phyloP scores from a whole-genome alignment of 2,329 filamentous ascomycete species.

The Talaromyces funiculosus region DNA sequence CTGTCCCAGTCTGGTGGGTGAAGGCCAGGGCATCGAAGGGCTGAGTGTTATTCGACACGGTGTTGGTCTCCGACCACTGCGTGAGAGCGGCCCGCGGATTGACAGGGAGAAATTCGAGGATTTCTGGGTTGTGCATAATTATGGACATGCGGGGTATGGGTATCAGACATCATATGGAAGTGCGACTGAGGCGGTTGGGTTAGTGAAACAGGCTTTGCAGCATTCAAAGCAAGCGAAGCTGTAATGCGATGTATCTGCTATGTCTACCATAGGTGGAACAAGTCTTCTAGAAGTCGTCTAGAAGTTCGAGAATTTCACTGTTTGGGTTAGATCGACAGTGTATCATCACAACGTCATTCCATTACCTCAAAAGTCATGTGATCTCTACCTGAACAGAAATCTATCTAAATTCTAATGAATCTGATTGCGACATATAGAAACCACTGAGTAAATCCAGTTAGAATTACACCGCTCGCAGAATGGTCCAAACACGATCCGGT shows the following conservation, averaged over 20 bases:
- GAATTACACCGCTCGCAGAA: neutral
- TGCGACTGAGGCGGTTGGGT: slow-evolving; percentile 33
- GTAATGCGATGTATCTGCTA: neutral
- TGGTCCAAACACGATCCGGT: slow-evolving; percentile 13
- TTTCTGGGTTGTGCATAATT: slow-evolving; percentile 47
- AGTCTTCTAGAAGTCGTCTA: neutral
- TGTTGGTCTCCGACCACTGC: slow-evolving; percentile 72
- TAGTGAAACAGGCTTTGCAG: neutral
- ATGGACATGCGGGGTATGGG: slow-evolving; percentile 50
- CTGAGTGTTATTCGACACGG: slow-evolving; percentile 73
- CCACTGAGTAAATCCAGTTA: too few species aligned
- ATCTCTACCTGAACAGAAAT: neutral
- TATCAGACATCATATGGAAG: slow-evolving; percentile 66
- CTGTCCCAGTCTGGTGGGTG: slow-evolving; percentile 31
- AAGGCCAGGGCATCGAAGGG: slow-evolving; percentile 57
- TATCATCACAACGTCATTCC: slow-evolving; percentile 3
- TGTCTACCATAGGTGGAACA: too few species aligned
- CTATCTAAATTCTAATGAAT: too few species aligned
- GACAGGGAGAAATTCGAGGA: slow-evolving; percentile 65
- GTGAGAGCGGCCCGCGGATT: slow-evolving; percentile 67
- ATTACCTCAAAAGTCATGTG: neutral
- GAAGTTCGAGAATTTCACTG: neutral
- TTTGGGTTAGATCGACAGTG: neutral
- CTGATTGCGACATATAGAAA: neutral
- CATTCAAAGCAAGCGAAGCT: neutral